Evolutionary conservation across 2,329 filamentous ascomycete genomes (phyloP).

Genomic region (Penicillium verrucosum): DNA sequence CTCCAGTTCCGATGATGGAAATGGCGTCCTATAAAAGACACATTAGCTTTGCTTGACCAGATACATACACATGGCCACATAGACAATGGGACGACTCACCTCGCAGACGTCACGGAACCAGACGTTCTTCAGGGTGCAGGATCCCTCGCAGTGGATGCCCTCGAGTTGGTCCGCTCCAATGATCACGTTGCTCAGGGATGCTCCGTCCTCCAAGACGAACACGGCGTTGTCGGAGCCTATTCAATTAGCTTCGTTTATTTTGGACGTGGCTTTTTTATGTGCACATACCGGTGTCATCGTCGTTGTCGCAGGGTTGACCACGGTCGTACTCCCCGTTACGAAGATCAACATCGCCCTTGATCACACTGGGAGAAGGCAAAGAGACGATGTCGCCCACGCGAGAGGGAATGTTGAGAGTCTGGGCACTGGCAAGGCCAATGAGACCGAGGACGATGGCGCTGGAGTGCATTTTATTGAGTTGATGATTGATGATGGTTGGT

Average conservation of each 20-base stretch:
- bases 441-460: constrained; percentile 5
- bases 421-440: constrained; percentile 8
- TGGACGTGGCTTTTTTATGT: background rate
- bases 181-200: constrained; percentile 48
- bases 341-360: constrained; percentile 3
- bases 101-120: constrained; percentile 52
- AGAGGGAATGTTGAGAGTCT: constrained; percentile 6
- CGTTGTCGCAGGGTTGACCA: constrained; percentile 2
- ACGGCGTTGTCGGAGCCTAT: constrained; percentile 34
- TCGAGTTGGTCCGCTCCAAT: constrained; percentile 48
- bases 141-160: constrained; percentile 48
- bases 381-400: constrained; percentile 6
- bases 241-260: background rate
- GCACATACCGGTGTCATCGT: constrained; percentile 7
- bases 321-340: constrained; percentile 7
- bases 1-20: background rate
- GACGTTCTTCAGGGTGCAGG: constrained; percentile 46
- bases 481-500: background rate
- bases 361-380: constrained; percentile 7
- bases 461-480: constrained; percentile 5
- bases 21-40: constrained; percentile 5
- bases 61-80: background rate
- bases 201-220: constrained; percentile 43
- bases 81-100: constrained; percentile 12
- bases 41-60: background rate